Evolutionary conservation across 306 rosid genomes (phyloP).

Genomic region (Acacia melanoxylon): DNA sequence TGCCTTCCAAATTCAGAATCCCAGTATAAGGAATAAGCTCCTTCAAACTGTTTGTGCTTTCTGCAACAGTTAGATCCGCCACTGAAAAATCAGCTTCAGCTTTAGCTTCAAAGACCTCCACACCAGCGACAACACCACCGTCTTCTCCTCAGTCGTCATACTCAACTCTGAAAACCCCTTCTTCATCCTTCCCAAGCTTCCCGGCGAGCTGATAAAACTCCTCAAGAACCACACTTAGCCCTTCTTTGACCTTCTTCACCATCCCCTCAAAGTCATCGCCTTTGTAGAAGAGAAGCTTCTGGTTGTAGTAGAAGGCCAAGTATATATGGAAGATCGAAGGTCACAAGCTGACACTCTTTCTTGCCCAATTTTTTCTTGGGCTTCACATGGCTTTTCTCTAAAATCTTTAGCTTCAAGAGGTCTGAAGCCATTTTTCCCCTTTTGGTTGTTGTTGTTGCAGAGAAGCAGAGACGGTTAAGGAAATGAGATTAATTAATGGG

Average conservation of each 20-base stretch:
- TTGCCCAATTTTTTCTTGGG: constrained; percentile 64
- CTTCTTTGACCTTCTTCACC: constrained; percentile 73
- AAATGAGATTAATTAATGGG: background rate
- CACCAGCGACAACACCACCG: constrained; percentile 44
- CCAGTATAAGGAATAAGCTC: constrained; percentile 69
- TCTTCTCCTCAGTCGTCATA: constrained; percentile 44
- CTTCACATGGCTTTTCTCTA: constrained; percentile 52
- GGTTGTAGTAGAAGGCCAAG: constrained; percentile 93
- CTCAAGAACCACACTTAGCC: constrained; percentile 57
- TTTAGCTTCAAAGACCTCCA: constrained; percentile 64
- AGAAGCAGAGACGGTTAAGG: background rate
- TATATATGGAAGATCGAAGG: constrained; percentile 95
- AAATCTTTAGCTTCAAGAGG: constrained; percentile 52
- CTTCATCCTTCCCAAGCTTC: constrained; percentile 79
- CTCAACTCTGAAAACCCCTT: constrained; percentile 83
- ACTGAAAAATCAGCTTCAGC: constrained; percentile 58
- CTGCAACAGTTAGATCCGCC: constrained; percentile 66
- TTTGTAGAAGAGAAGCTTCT: constrained; percentile 73
- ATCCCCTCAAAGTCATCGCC: constrained; percentile 54
- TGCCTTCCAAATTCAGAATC: constrained; percentile 80
- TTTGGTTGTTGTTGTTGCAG: background rate
- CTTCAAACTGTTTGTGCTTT: constrained; percentile 55
- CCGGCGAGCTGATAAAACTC: constrained; percentile 88
- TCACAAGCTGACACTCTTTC: constrained; percentile 68
- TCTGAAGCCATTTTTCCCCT: background rate